Percentiles rank a stretch among this genome's conserved stretches.
Evolutionary conservation across 1,284 basidiomycete species (phyloP).

Genomic region (Austropuccinia psidii): DNA sequence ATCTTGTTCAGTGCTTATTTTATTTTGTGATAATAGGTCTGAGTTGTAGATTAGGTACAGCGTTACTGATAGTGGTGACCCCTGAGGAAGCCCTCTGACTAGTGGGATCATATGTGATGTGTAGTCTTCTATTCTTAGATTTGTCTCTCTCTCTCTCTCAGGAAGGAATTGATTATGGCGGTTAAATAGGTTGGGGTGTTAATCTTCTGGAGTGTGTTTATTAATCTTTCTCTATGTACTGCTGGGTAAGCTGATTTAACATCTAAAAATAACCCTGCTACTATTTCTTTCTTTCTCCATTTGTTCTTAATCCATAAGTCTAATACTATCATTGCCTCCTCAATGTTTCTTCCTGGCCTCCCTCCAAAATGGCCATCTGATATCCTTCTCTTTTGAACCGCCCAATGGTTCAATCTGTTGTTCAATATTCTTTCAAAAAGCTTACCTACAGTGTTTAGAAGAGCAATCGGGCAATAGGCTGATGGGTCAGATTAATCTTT

Average conservation of each 20-base stretch:
- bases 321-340: background rate
- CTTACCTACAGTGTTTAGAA: constrained; percentile 3
- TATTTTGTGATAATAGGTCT: too few species aligned
- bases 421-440: constrained; percentile 6
- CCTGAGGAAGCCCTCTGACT: background rate
- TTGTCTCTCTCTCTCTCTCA: background rate
- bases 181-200: background rate
- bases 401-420: background rate
- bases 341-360: background rate
- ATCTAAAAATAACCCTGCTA: background rate
- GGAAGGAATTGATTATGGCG: background rate
- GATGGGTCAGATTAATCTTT: background rate
- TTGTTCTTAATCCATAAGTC: background rate
- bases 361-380: background rate
- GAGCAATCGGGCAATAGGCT: background rate
- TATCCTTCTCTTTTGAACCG: background rate
- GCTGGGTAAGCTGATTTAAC: constrained; percentile 13
- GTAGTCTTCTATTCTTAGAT: background rate
- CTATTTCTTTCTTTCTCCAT: background rate
- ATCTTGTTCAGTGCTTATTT: too few species aligned
- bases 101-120: background rate
- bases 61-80: background rate
- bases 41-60: constrained; percentile 12
- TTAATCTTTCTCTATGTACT: background rate
- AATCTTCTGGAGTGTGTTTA: background rate